Conservation (phyloP, 768 basidiomycete genomes). For the Amanita rimosa region DNA sequence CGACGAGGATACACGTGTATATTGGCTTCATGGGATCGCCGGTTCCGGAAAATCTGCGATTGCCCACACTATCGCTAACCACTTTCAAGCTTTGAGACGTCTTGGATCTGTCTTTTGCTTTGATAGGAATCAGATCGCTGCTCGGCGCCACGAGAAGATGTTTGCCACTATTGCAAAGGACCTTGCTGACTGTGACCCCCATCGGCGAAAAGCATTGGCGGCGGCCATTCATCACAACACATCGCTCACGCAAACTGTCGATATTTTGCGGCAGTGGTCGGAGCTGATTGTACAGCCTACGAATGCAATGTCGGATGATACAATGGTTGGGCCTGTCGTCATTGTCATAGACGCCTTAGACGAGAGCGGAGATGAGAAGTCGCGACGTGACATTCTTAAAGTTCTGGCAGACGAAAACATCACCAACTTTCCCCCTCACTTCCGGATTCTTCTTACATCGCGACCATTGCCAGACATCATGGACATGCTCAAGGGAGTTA, state of each 20-base stretch:
- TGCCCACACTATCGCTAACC: too few species aligned
- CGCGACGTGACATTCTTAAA: neutral
- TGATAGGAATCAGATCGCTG: too few species aligned
- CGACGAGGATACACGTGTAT: neutral
- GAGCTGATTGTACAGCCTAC: neutral
- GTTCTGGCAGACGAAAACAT: neutral
- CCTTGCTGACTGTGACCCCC: too few species aligned
- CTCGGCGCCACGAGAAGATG: too few species aligned
- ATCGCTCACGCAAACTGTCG: neutral
- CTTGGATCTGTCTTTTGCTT: too few species aligned
- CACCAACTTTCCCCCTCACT: slow-evolving; percentile 13
- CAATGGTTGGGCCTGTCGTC: neutral
- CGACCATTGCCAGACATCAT: slow-evolving; percentile 16
- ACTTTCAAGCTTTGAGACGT: too few species aligned
- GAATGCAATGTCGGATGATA: neutral
- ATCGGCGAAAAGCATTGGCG: too few species aligned
- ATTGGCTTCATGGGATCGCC: neutral
- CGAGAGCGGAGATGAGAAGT: too few species aligned
- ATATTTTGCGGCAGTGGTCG: neutral
- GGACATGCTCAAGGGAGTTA: neutral
- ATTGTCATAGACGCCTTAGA: too few species aligned
- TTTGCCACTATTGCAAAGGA: too few species aligned
- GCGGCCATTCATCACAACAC: too few species aligned
- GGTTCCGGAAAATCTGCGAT: neutral
- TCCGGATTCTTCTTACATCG: slow-evolving; percentile 19